Base-by-base conservation (phyloP, 352 stramenopile species). In the Elongisporangium undulatum region DNA sequence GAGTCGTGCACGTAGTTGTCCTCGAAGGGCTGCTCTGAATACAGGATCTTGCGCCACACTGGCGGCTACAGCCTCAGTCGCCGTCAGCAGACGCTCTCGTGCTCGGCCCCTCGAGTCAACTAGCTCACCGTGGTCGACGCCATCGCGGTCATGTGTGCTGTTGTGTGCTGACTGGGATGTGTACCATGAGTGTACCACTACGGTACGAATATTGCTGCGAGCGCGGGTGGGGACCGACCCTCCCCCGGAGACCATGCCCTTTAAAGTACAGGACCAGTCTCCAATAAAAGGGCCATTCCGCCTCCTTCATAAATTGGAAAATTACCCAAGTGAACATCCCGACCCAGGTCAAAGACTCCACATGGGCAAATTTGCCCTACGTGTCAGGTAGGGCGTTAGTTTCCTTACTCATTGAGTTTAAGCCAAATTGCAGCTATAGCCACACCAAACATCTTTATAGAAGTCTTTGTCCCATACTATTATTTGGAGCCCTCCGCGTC, bases 401-500 rank as follows among this genome's bases (percentile, higher is more conserved):
- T 94, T 94, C 85, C 85, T 94, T 94, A 94, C 85, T 94, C 85
- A 94, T 94, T 92, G 85, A 94, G 85, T 94, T 94, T 94, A 94
- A 94, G 85, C 85, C 82, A 75, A 34, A 7, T 61, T 54, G 13
- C 12, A 4, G 1, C 6, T 10, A 2, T 23, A 26, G 4, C 3
- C 5, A 19, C 29, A 38, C 9, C 26, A 8, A 10, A 45, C 17
- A 17, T 10, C 7, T 45, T 45, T 45, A 45, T 45, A 45, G 12
- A 15, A 17, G 34, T 10, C 12, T 4, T 45, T 45, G 34, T 45
- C 34, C 34, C 34, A 45, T 9, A 41, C 29, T 3, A 34, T 34
- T 34, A 3, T 34, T 7, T 7, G n/a, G n/a, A n/a, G n/a, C n/a
- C n/a, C n/a, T n/a, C n/a, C n/a, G n/a, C n/a, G n/a, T 45, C 34